Evolutionary conservation across 2,329 filamentous ascomycete species (phyloP).

Genomic region (Taxawa tesnikishii): DNA sequence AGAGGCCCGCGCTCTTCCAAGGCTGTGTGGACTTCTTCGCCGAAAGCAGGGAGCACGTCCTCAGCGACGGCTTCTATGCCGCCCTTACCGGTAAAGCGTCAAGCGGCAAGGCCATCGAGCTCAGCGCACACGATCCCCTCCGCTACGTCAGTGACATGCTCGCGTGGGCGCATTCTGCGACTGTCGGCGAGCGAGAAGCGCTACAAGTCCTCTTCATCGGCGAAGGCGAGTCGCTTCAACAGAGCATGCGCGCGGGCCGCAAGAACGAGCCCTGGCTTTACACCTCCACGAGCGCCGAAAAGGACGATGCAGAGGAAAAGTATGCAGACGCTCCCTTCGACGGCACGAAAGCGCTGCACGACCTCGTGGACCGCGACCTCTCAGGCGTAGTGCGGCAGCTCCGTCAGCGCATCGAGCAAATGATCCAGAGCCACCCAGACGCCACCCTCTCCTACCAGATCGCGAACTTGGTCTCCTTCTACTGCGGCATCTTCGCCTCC

Average conservation of each 20-base stretch:
- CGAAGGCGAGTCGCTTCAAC: constrained; percentile 78
- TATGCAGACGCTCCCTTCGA: constrained; percentile 53
- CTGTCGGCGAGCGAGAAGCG: constrained; percentile 87
- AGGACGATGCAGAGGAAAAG: constrained; percentile 41
- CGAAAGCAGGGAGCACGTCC: constrained; percentile 71
- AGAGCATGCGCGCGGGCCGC: constrained; percentile 65
- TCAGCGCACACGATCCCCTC: constrained; percentile 81
- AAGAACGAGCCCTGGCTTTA: constrained; percentile 67
- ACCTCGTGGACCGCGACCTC: constrained; percentile 78
- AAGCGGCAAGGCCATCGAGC: constrained; percentile 76
- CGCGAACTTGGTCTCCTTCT: constrained; percentile 80
- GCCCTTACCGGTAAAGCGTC: constrained; percentile 63
- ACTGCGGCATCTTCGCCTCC: constrained; percentile 71
- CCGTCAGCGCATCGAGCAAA: constrained; percentile 81
- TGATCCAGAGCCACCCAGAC: constrained; percentile 86
- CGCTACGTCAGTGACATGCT: constrained; percentile 96
- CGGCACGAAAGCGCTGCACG: constrained; percentile 66
- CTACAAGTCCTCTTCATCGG: constrained; percentile 84
- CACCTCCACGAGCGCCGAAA: constrained; percentile 37
- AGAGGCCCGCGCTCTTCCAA: constrained; percentile 81
- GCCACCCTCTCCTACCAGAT: constrained; percentile 81
- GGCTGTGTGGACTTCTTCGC: constrained; percentile 89
- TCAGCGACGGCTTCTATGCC: constrained; percentile 80
- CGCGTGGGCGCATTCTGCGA: constrained; percentile 88
- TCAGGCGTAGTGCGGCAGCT: constrained; percentile 70